These are phyloP conservation scores for Talaromyces stipitatus DNA, from an alignment of 495 filamentous ascomycete species.

Conservation along the genomic window DNA sequence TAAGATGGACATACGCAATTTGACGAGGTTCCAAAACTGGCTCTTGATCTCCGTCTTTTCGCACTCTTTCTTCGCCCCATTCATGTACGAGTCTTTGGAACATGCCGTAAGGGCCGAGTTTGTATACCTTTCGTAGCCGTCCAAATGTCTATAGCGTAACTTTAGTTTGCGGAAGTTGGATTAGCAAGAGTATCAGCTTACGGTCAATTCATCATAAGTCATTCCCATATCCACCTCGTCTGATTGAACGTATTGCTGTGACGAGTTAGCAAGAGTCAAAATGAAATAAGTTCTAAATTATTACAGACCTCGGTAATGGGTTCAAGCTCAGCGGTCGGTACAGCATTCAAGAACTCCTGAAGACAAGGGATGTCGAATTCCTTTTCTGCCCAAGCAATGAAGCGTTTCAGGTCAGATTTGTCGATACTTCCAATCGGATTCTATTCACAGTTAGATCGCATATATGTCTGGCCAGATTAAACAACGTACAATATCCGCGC, in stretches of 20 bases:
- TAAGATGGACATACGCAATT: conserved; percentile 16
- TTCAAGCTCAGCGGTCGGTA: conserved; percentile 78
- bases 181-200: too few species aligned
- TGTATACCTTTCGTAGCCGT: conserved; percentile 59
- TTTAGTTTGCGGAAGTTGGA: too few species aligned
- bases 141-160: conserved; percentile 50
- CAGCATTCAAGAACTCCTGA: conserved; percentile 62
- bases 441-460: conserved; percentile 15
- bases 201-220: conserved; percentile 41
- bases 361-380: conserved; percentile 67
- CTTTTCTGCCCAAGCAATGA: conserved; percentile 59
- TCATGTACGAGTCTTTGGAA: conserved; percentile 61
- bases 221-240: conserved; percentile 75
- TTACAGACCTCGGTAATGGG: conserved; percentile 63
- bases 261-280: conserved; percentile 25
- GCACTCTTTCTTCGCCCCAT: conserved; percentile 47
- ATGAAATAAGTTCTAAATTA: too few species aligned
- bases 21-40: conserved; percentile 26
- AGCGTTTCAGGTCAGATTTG: conserved; percentile 69
- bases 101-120: conserved; percentile 67
- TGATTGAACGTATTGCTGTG: conserved; percentile 24
- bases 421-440: conserved; percentile 68
- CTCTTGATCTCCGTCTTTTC: conserved; percentile 14
- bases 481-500: conserved; percentile 40
- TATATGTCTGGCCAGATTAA: neutral